Evolutionary conservation across 2,329 filamentous ascomycete species (phyloP).

Genomic region (Cadophora sp.): DNA sequence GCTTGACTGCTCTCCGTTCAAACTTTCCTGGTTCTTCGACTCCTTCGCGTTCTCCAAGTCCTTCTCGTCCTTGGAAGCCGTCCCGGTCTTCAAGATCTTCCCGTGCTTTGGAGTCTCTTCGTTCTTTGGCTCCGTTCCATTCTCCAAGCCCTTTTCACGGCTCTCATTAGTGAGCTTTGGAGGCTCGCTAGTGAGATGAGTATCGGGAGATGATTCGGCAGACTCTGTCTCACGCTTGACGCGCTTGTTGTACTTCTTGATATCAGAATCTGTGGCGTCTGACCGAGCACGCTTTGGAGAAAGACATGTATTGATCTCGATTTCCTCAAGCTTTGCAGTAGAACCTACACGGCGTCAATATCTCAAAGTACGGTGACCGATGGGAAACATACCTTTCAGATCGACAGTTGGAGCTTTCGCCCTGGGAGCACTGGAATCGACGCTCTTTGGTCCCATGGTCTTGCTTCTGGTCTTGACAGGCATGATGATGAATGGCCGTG

Average conservation of each 20-base stretch:
- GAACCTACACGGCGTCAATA: neutral
- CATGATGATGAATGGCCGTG: neutral
- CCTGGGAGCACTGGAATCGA: neutral
- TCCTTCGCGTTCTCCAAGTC: neutral
- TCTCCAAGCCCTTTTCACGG: neutral
- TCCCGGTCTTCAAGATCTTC: too few species aligned
- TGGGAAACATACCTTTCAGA: neutral
- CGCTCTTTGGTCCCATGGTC: neutral
- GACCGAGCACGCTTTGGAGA: slow-evolving; percentile 5
- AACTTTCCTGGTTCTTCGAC: neutral
- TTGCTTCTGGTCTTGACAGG: slow-evolving; percentile 3
- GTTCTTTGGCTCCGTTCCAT: neutral
- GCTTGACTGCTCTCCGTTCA: neutral
- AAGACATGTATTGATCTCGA: too few species aligned
- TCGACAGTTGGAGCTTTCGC: neutral
- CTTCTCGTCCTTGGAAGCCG: neutral
- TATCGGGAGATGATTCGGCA: neutral
- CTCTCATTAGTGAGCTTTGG: neutral
- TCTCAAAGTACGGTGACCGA: neutral
- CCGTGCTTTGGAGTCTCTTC: neutral
- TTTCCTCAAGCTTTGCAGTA: neutral
- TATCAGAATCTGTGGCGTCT: slow-evolving; percentile 2
- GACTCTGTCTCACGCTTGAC: neutral
- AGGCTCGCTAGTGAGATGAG: neutral
- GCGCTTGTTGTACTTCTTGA: neutral